Percentiles rank a stretch among this genome's conserved stretches.
Conservation (phyloP, 2,329 filamentous ascomycete genomes). For the Zymoseptoria tritici region DNA sequence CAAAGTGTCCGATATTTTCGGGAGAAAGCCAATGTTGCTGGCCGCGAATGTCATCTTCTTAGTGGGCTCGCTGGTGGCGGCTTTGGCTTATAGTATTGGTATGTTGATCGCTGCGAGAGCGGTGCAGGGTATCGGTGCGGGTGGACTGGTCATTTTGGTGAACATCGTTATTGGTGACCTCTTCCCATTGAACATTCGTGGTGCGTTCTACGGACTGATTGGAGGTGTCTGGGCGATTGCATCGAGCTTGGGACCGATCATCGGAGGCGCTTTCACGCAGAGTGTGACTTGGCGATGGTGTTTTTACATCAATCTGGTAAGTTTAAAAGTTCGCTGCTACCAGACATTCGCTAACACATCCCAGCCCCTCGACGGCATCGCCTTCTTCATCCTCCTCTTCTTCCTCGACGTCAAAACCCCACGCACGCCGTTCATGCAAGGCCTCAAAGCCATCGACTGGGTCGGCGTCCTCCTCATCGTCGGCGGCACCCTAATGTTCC, state of each 20-base stretch:
- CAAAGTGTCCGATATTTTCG: conserved; percentile 43
- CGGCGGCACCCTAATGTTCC: conserved; percentile 74
- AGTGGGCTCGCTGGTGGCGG: conserved; percentile 52
- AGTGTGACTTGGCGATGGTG: conserved; percentile 60
- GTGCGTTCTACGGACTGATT: conserved; percentile 57
- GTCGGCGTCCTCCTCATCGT: conserved; percentile 59
- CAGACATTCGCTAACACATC: too few species aligned
- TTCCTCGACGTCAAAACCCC: conserved; percentile 62
- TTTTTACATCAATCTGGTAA: conserved; percentile 35
- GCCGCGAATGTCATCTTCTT: conserved; percentile 52
- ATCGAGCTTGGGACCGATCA: conserved; percentile 54
- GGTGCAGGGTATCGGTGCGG: conserved; percentile 57
- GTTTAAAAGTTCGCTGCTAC: too few species aligned
- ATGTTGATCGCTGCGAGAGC: conserved; percentile 57
- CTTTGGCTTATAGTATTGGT: conserved; percentile 48
- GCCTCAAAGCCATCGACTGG: conserved; percentile 60
- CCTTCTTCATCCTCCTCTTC: conserved; percentile 52
- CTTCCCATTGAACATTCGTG: conserved; percentile 50
- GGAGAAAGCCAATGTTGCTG: conserved; percentile 53
- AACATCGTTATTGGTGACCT: conserved; percentile 59
- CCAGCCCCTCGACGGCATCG: conserved; percentile 50
- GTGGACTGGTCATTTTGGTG: conserved; percentile 56
- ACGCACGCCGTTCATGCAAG: conserved; percentile 53
- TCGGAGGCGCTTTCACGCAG: conserved; percentile 61
- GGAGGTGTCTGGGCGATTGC: conserved; percentile 62